Evolutionary conservation across 805 yeast species (phyloP).

Genomic region (Candida dendrica): DNA sequence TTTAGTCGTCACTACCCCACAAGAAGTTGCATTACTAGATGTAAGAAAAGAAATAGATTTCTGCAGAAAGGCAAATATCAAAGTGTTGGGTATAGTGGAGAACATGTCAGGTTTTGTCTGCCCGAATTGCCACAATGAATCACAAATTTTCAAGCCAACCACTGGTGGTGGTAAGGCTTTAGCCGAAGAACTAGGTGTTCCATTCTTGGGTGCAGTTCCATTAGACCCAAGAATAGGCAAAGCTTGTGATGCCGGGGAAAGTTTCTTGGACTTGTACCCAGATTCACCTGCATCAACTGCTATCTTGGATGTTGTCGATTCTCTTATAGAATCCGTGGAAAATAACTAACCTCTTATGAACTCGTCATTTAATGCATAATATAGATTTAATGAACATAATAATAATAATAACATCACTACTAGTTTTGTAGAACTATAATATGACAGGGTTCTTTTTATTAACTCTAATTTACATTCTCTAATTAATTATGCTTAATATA

Average conservation of each 20-base stretch:
- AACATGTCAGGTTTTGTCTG: constrained; percentile 99
- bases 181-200: constrained; percentile 71
- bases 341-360: neutral
- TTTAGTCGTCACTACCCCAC: constrained; percentile 91
- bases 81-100: constrained; percentile 84
- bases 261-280: constrained; percentile 75
- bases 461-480: neutral
- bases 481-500: neutral
- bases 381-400: neutral
- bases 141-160: constrained; percentile 86
- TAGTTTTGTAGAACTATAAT: neutral
- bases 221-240: constrained; percentile 91
- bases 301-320: constrained; percentile 75
- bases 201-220: constrained; percentile 88
- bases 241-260: constrained; percentile 80
- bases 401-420: too few relatives aligned
- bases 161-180: constrained; percentile 92
- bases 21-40: constrained; percentile 91
- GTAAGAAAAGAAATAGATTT: constrained; percentile 95
- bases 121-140: constrained; percentile 86
- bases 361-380: neutral
- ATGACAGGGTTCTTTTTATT: neutral
- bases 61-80: constrained; percentile 85
- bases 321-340: constrained; percentile 49
- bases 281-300: constrained; percentile 93